Evolutionary conservation across 164 flowering plant species (phyloP).

Genomic region (Sedum album): DNA sequence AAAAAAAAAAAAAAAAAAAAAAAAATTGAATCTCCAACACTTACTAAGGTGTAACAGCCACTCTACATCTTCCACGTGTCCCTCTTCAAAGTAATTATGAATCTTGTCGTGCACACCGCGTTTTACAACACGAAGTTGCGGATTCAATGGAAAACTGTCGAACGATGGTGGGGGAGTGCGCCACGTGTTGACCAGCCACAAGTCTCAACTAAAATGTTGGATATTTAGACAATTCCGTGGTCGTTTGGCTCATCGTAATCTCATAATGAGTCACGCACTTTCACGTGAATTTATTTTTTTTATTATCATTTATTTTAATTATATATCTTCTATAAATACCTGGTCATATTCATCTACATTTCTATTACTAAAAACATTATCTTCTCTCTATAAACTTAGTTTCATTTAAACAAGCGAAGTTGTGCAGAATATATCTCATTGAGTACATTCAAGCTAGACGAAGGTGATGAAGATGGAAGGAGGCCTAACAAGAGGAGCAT

Average conservation of each 20-base stretch:
- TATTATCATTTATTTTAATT: background rate
- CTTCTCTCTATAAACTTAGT: background rate
- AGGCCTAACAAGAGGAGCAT: no score
- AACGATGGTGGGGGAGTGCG: background rate
- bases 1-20: no score
- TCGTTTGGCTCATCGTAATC: constrained; percentile 4
- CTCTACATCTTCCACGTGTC: background rate
- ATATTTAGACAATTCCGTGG: constrained; percentile 3
- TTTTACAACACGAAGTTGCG: background rate
- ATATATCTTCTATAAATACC: background rate
- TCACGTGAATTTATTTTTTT: background rate
- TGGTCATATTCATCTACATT: background rate
- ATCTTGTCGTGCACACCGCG: background rate
- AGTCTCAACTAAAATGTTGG: background rate
- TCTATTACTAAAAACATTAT: background rate
- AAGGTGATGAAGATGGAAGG: background rate
- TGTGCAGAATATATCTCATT: background rate
- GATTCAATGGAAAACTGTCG: no score
- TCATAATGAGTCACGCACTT: background rate
- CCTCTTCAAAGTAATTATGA: no score
- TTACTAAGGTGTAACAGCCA: background rate
- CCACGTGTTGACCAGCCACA: background rate
- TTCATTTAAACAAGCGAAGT: background rate
- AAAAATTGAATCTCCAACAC: no score
- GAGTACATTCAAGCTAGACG: no score